Evolutionary conservation across 495 filamentous ascomycete genomes (phyloP).

Genomic region (Amphirosellinia nigrospora): DNA sequence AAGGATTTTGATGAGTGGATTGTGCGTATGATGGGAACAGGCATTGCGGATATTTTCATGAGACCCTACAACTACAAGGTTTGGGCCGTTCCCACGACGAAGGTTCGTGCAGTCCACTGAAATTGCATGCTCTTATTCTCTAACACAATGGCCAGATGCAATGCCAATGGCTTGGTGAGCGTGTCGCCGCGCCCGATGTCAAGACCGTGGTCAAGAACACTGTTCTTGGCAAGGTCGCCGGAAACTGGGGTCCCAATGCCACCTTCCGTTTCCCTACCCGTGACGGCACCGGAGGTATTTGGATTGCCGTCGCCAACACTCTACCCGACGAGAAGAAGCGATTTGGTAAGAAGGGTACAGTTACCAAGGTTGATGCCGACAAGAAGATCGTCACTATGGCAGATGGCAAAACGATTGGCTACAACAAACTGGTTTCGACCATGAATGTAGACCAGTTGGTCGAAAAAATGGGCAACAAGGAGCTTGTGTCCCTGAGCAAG

Average conservation of each 20-base stretch:
- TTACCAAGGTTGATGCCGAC: slow-evolving; percentile 83
- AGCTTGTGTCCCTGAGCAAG: slow-evolving; percentile 83
- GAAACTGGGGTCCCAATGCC: slow-evolving; percentile 97
- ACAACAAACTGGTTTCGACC: slow-evolving; percentile 90
- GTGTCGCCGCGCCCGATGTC: slow-evolving; percentile 95
- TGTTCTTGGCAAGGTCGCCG: slow-evolving; percentile 93
- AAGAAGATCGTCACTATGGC: slow-evolving; percentile 81
- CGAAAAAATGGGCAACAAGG: slow-evolving; percentile 84
- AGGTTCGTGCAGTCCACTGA: slow-evolving; percentile 63
- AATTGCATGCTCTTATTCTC: not conserved
- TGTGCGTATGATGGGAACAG: slow-evolving; percentile 85
- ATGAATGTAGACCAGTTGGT: slow-evolving; percentile 94
- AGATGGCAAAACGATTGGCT: slow-evolving; percentile 89
- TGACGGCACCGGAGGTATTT: slow-evolving; percentile 97
- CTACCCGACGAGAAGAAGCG: slow-evolving; percentile 89
- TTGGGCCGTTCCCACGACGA: slow-evolving; percentile 97
- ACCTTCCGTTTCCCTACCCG: slow-evolving; percentile 98
- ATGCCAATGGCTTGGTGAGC: slow-evolving; percentile 98
- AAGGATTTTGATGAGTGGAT: slow-evolving; percentile 99
- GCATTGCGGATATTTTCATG: slow-evolving; percentile 97
- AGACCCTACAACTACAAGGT: slow-evolving; percentile 99
- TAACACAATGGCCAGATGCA: slow-evolving; percentile 76
- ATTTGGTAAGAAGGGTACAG: slow-evolving; percentile 84
- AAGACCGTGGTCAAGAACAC: slow-evolving; percentile 95
- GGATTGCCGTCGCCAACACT: slow-evolving; percentile 96